phyloP scores from a whole-genome alignment of 495 filamentous ascomycete genomes.

The Clavariopsis aquatica region DNA sequence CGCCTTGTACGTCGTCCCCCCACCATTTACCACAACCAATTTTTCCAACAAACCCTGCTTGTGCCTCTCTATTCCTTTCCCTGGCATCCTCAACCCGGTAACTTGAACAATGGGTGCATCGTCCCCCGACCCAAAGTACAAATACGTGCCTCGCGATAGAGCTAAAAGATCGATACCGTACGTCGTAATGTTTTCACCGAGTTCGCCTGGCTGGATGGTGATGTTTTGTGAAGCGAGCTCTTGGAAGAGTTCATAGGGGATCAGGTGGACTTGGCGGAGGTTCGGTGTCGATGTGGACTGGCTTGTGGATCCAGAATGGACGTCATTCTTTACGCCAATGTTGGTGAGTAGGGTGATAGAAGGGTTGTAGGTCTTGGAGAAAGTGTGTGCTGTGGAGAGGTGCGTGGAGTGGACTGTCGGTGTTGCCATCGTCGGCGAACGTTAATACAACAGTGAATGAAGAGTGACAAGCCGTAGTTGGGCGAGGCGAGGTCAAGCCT shows the following conservation, averaged over 20 bases:
- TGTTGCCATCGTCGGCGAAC: not conserved
- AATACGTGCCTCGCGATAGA: constrained; percentile 1
- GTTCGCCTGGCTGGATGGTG: constrained; percentile 8
- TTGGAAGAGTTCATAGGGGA: constrained; percentile 18
- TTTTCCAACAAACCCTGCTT: constrained; percentile 11
- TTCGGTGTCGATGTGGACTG: constrained; percentile 7
- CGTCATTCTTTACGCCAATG: constrained; percentile 13
- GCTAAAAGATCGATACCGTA: constrained; percentile 8
- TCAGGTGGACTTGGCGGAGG: constrained; percentile 18
- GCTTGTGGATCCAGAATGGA: constrained; percentile 5
- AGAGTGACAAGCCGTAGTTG: too few species aligned
- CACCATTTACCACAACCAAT: not conserved
- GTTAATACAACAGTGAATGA: not conserved
- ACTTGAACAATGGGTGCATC: constrained; percentile 9
- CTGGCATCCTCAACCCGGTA: constrained; percentile 11
- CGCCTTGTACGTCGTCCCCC: not conserved
- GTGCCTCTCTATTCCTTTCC: constrained; percentile 8
- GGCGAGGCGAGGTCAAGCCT: too few species aligned
- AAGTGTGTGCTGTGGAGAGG: not conserved
- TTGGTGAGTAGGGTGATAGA: constrained; percentile 15
- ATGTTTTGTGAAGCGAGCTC: constrained; percentile 8
- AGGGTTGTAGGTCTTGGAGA: constrained; percentile 7
- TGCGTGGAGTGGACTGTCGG: not conserved
- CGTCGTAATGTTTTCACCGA: constrained; percentile 23
- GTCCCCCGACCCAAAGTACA: constrained; percentile 10